Evolutionary conservation across 306 rosid species (phyloP), one percentile per base, ranked within the genome.

Genomic region (Prunus dulcis): DNA sequence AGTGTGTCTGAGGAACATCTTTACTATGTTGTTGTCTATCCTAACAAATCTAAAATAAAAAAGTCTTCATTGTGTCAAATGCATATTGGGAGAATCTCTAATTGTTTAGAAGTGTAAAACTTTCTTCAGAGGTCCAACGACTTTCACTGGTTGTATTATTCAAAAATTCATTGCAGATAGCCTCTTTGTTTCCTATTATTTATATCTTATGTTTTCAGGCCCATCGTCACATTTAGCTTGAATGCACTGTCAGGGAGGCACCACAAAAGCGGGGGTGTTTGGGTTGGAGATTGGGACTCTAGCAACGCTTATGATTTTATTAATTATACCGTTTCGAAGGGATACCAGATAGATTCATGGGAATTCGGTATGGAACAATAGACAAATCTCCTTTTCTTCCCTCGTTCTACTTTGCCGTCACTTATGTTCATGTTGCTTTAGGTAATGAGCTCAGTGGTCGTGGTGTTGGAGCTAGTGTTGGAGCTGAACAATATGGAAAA

Each of bases 251-350:
- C 58, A 66, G 99, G 99, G 83, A 92, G 97, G 80, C 97, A 83
- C 85, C 72, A 61, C 47, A 81, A 67, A 45, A 49, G 75, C 19
- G 78, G 55, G 19, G 67, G 18, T 72, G 80, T 60, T 51, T 95
- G 99, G 99, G 90, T 78, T 82, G 97, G 97, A 87, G 86, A 90
- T 50, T 95, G 99, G 99, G 93, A 92, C 84, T 30, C 88, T 66
- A 78, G 79, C 23, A 95, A 95, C 58, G 82, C 97, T 55, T 20
- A 75, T 41, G 88, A 85, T 81, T 89, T 95, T 15, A 88, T 95
- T 64, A 87, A 85, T 5, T 92, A 92, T 77, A 89, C 99, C 14
- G 15, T 88, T 76, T 89, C 91, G 9, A 90, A 87, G 80, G 88
- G 93, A 79, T 90, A 92, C 82, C 60, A 74, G 53, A 95, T 95